Conservation (phyloP, 2,329 filamentous ascomycete genomes). For the Aspergillus sp. region DNA sequence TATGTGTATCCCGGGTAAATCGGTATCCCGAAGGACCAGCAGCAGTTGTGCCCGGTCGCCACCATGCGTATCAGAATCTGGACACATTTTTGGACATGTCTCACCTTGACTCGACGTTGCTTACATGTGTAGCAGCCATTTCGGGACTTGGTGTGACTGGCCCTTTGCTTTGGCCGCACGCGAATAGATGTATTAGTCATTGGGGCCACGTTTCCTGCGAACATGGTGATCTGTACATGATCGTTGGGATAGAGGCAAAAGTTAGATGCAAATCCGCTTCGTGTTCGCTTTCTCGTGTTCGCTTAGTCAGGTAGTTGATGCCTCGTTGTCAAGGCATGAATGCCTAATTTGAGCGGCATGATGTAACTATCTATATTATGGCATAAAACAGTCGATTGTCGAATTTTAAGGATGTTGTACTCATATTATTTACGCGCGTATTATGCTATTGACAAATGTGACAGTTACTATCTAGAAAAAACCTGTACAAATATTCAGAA, state of each 20-base stretch:
- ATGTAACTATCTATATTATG: too few species aligned
- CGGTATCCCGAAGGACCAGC: neutral
- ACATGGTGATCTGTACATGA: neutral
- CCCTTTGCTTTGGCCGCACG: neutral
- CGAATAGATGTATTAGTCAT: neutral
- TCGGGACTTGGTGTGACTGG: neutral
- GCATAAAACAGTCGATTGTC: neutral
- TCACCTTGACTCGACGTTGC: neutral
- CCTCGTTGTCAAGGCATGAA: neutral
- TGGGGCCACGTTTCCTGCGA: neutral
- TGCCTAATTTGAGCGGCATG: too few species aligned
- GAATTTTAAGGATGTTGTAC: too few species aligned
- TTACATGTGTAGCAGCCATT: neutral
- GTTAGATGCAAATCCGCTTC: neutral
- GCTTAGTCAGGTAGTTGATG: neutral
- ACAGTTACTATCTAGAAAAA: neutral
- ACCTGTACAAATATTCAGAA: neutral
- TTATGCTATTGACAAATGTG: too few species aligned
- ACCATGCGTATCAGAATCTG: neutral
- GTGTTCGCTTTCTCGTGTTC: neutral
- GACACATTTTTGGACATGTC: neutral
- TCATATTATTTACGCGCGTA: too few species aligned
- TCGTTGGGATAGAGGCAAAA: neutral
- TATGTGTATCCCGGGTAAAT: neutral
- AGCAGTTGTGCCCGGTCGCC: neutral